Evolutionary conservation across 768 basidiomycete species (phyloP).

Genomic region (Kwoniella sp.): DNA sequence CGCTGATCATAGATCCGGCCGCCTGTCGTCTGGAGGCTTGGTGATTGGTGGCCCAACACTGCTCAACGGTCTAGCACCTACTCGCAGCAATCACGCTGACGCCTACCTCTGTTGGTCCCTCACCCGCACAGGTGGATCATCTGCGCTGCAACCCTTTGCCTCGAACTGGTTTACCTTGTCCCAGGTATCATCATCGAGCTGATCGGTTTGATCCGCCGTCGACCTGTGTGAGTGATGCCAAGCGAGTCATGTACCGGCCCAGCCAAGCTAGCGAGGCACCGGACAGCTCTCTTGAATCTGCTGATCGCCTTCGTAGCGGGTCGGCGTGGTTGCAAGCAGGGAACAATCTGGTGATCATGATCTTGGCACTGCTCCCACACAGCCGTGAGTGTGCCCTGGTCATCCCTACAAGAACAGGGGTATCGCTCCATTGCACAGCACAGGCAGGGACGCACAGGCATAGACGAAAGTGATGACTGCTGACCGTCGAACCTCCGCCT

Average conservation of each 20-base stretch:
- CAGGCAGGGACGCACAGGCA: too few relatives aligned
- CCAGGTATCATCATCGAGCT: constrained; percentile 7
- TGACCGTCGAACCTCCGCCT: too few relatives aligned
- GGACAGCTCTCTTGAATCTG: not conserved
- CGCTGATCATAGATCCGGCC: too few relatives aligned
- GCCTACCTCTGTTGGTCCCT: not conserved
- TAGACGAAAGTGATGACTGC: too few relatives aligned
- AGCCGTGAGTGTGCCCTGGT: not conserved
- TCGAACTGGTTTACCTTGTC: constrained; percentile 10
- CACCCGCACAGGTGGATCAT: constrained; percentile 7
- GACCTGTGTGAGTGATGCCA: constrained; percentile 7
- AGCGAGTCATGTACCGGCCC: not conserved
- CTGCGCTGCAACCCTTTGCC: not conserved
- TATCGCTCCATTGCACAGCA: too few relatives aligned
- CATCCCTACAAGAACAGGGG: too few relatives aligned
- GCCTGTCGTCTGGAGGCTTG: too few relatives aligned
- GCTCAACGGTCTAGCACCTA: not conserved
- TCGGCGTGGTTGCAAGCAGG: constrained; percentile 15
- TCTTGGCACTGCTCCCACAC: constrained; percentile 5
- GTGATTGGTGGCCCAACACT: too few relatives aligned
- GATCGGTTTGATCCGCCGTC: constrained; percentile 7
- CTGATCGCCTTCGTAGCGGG: not conserved
- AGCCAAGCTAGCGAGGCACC: not conserved
- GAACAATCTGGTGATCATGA: constrained; percentile 10
- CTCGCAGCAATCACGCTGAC: not conserved